Conservation (phyloP, 208 protist species). For the Willaertia magna region DNA sequence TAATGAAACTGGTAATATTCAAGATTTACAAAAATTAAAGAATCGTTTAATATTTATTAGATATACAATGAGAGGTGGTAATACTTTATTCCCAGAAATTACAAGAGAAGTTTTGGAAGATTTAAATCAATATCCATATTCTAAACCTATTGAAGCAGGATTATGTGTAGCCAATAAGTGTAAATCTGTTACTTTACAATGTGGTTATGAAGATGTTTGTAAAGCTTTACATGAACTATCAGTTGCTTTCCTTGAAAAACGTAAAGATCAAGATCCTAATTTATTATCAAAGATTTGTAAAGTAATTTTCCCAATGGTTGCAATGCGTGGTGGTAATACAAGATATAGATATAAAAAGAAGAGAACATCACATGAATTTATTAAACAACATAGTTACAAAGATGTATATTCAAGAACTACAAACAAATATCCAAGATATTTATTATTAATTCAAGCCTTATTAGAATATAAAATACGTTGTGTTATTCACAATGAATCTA, state of each 20-base stretch:
- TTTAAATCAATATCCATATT: background rate
- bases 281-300: background rate
- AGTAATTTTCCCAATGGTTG: background rate
- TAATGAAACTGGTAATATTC: background rate
- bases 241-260: background rate
- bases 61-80: background rate
- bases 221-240: background rate
- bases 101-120: background rate
- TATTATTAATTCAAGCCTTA: background rate
- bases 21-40: background rate
- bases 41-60: background rate
- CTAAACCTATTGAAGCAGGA: background rate
- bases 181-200: background rate
- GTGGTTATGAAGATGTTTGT: background rate
- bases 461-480: background rate
- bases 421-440: background rate
- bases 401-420: background rate
- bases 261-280: background rate
- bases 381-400: background rate
- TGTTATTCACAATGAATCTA: background rate
- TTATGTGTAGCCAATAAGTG: background rate
- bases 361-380: background rate
- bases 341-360: background rate
- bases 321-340: background rate
- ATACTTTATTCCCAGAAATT: background rate